phyloP scores from a whole-genome alignment of 805 yeast species.

The Lipomyces orientalis region DNA sequence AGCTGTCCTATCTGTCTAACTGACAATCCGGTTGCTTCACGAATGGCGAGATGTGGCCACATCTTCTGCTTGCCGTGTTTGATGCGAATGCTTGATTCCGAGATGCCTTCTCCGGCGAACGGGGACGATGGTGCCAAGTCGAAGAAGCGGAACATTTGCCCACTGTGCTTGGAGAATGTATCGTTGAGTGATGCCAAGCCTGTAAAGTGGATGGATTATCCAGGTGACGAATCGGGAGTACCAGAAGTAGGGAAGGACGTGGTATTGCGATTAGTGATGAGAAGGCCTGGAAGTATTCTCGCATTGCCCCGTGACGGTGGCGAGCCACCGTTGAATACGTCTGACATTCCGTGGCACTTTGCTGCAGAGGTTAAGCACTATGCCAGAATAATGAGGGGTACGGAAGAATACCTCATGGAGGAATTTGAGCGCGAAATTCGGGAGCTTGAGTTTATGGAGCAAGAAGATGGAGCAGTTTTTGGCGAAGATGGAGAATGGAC shows the following conservation, averaged over 20 bases:
- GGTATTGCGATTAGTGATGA: conserved; percentile 68
- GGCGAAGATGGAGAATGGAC: conserved; percentile 64
- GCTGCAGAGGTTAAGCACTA: conserved; percentile 53
- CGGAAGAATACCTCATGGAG: conserved; percentile 56
- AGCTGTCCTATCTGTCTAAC: conserved; percentile 91
- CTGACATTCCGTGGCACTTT: conserved; percentile 64
- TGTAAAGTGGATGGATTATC: conserved; percentile 55
- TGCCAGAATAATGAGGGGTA: conserved; percentile 74
- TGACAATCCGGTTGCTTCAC: conserved; percentile 85
- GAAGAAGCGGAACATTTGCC: conserved; percentile 70
- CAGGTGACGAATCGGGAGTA: conserved; percentile 60
- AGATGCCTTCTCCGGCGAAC: conserved; percentile 45
- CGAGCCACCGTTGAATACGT: conserved; percentile 35
- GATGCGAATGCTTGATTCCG: conserved; percentile 68
- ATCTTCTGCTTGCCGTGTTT: conserved; percentile 85
- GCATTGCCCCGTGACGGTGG: conserved; percentile 57
- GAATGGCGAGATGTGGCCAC: conserved; percentile 97
- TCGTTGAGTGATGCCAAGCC: conserved; percentile 66
- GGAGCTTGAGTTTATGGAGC: conserved; percentile 56
- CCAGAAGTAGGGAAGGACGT: conserved; percentile 64
- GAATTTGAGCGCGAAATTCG: conserved; percentile 66
- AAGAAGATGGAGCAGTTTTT: conserved; percentile 64
- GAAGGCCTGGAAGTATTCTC: conserved; percentile 53
- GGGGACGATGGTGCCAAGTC: conserved; percentile 10
- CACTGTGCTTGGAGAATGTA: conserved; percentile 70